Base-by-base conservation (phyloP, 768 basidiomycete genomes). In the Termitomyces sp. region DNA sequence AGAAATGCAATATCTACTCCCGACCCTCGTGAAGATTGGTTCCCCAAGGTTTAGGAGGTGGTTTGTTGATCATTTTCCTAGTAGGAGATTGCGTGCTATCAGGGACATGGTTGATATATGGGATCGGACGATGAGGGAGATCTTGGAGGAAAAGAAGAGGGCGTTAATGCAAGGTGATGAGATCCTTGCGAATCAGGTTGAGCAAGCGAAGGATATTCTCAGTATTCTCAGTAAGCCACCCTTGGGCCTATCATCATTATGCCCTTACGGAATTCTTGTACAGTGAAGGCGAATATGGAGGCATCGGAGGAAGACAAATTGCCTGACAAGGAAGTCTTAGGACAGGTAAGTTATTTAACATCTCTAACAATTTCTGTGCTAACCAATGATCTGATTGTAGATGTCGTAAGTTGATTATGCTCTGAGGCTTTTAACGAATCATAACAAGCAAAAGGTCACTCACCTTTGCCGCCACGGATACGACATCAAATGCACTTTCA, bases 331-430 rank as follows among this genome's bases (percentile, higher is more conserved):
- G 51, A 52, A 7, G 51, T 52, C n/a, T 15, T 52, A 35, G 51
- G 33, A 20, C 51, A 52, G 2, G 51, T 33, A 36, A 35, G 51
- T 9, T 1, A 49, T 36, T 18, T 11, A 18, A 13, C 39, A 18
- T 12, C 11, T n/a, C 39, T 28, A 28, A 16, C 3, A 40, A 3
- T 18, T 40, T 12, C 11, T 36, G 18, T 36, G n/a, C 35, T 36
- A 35, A 52, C 8, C 33, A 52, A 12, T 7, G 5, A 18, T 22
- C 18, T 50, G 22, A 55, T 8, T 60, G 2, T 57, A 68, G 65
- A 59, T 69, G 49, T 60, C 63, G 65, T 72, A 33, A 45, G 64
- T 57, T 28, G n/a, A 15, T 24, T 42, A 15, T 39, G 7, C 15
- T 33, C 18, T 48, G 7, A 12, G 8, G 39, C 12, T n/a, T n/a